Evolutionary conservation across 306 rosid species (phyloP), one percentile per base, ranked within the genome.

Genomic region (Bauhinia variegata): DNA sequence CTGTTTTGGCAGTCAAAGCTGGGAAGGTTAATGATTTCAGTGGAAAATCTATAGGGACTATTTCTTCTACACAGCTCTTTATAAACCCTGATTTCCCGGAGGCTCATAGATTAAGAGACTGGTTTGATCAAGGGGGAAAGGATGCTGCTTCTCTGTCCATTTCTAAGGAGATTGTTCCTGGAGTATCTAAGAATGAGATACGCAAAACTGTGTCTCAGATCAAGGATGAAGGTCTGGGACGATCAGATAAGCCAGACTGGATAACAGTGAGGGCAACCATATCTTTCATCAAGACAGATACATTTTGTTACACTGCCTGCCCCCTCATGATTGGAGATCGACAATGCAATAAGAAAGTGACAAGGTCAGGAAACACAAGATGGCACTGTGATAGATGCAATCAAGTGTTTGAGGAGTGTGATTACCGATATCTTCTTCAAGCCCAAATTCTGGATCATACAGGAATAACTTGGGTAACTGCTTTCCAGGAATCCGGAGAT

Each of bases 381-480:
- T 93, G 99, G 99, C 86, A 71, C 49, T 93, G 99, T 78, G 97
- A 90, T 60, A 81, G 99, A 72, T 90, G 99, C 81, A 90, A 86
- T 83, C 96, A 93, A 63, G 97, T 86, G 56, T 86, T 93, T 63
- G 89, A 86, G 54, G 97, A 93, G 75, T 95, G 99, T 11, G 99
- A 90, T 58, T 93, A 90, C 69, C 81, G 96, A n/a, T 93, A 86
- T 79, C 99, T 95, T 82, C 95, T 95, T 70, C 96, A 90, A 73
- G 99, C 96, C 43, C 99, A 95, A 79, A 86, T 95, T 75, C 85
- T 82, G 67, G 99, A 95, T 66, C 82, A 73, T 54, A 81, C 96
- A 3, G 99, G 99, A 71, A 70, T 95, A 78, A 83, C 96, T 54
- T 90, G 99, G 99, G 97, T 82, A 63, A 95, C 96, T 8, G 97